These are phyloP conservation scores for Pestalotiopsis sp. DNA, from an alignment of 2,329 filamentous ascomycete genomes.

Conservation along the genomic window DNA sequence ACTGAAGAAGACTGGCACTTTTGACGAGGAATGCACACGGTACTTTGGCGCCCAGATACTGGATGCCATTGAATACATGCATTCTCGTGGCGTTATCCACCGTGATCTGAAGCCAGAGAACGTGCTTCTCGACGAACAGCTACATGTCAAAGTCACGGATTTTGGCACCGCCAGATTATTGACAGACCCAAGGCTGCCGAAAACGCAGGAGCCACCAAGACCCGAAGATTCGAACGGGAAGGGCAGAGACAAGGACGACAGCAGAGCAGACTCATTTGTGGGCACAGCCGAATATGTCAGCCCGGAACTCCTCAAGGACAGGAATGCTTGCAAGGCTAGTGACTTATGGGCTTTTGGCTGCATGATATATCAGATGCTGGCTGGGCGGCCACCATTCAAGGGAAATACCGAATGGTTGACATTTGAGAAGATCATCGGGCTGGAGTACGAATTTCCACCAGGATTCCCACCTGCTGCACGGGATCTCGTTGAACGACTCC, in stretches of 20 bases:
- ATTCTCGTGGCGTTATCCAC: slow-evolving; percentile 92
- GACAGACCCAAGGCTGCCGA: slow-evolving; percentile 55
- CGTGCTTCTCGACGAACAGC: slow-evolving; percentile 89
- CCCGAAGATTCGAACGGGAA: slow-evolving; percentile 38
- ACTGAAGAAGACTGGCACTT: slow-evolving; percentile 90
- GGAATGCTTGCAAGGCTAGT: slow-evolving; percentile 96
- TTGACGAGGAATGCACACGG: slow-evolving; percentile 90
- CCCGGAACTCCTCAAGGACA: slow-evolving; percentile 93
- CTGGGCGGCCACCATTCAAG: slow-evolving; percentile 97
- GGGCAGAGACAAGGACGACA: slow-evolving; percentile 57
- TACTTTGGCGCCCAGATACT: slow-evolving; percentile 97
- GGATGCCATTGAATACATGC: slow-evolving; percentile 97
- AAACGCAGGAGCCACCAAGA: slow-evolving; percentile 40
- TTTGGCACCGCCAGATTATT: slow-evolving; percentile 98
- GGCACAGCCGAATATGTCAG: slow-evolving; percentile 98
- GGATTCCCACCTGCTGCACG: slow-evolving; percentile 86
- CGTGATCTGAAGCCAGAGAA: slow-evolving; percentile 97
- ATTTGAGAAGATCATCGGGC: slow-evolving; percentile 94
- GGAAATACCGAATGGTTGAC: slow-evolving; percentile 94
- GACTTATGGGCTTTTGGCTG: slow-evolving; percentile 98
- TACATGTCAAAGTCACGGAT: slow-evolving; percentile 98
- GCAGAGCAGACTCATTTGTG: slow-evolving; percentile 90
- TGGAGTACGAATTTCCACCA: slow-evolving; percentile 91
- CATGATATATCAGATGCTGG: slow-evolving; percentile 93
- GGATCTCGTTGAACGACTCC: slow-evolving; percentile 85